Evolutionary conservation across 208 protist species (phyloP), one percentile per base, ranked within the genome.

Genomic region (Wallacemonas rigidus): DNA sequence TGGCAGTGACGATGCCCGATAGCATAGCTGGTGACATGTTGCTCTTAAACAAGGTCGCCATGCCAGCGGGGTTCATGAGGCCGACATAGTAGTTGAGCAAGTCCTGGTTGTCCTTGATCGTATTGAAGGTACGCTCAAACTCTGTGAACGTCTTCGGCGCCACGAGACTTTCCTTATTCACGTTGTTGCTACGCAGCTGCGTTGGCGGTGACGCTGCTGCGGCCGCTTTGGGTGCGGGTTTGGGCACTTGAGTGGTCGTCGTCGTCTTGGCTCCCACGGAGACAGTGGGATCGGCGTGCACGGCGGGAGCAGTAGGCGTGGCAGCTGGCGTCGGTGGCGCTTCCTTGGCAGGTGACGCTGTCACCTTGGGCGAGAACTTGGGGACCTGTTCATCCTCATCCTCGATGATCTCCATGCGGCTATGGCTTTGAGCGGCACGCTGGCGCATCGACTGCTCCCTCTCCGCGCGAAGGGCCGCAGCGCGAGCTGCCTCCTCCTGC

Each of bases 21-120:
- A 97, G 80, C 62, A 97, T 90, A 40, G 95, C 89, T 1, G 92
- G 86, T 11, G 86, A 89, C 82, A 97, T 82, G 73, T 93, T 97
- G 69, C 86, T 95, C 41, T 87, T 89, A 74, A 97, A 94, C 38
- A 97, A 79, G 3, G 80, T 67, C 12, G 77, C 54, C 36, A 95
- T 70, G 11, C 63, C 72, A 26, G 69, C 68, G 14, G 92, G 88
- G 57, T 84, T 77, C 50, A 97, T 77, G 39, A 88, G 60, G 61
- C 76, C 80, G 9, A 95, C 61, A 69, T 92, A 97, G 71, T 85
- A 67, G 58, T 87, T 79, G 17, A 78, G 75, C 56, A 94, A 83
- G 61, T 93, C 90, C 3, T 92, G 82, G 65, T 92, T 67, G 44
- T 79, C 60, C 57, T 74, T 67, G 48, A 95, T 78, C 26, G 83